Evolutionary conservation across 2,329 filamentous ascomycete species (phyloP), one percentile per base, ranked within the genome.

Genomic region (Scopulariopsis brevicaulis): DNA sequence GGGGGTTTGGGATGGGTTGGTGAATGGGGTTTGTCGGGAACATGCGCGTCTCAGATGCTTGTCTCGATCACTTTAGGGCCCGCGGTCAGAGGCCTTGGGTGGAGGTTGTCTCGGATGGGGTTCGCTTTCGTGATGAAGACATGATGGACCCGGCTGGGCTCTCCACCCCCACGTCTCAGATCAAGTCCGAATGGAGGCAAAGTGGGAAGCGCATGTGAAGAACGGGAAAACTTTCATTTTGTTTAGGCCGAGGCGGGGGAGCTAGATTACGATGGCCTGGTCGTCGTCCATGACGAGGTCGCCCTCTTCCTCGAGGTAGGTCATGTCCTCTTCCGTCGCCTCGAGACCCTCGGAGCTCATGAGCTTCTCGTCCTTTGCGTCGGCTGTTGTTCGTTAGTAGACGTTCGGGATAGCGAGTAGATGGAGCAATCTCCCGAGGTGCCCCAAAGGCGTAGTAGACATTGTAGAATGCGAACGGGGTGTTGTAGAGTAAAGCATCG

Each of bases 291-390:
- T 67, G 15, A 64, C 58, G 48, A 64, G 65, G 35, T 66, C 64
- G 18, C 70, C 67, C 54, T 74, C 74, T 56, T 77, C 73, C 53
- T 79, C 65, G 1, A 76, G 76, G 62, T 79, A 79, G 53, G 82
- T 73, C 69, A 83, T 78, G 64, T 86, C 83, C 58, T 83, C 76
- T 62, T 84, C 79, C 4, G 79, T 85, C 6, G 82, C 83, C 64
- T 86, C 83, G 58, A 87, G 70, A 1, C 84, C 84, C 32, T 83
- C 81, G 8, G 83, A 85, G 66, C 79, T 84, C 82, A 87, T 86
- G 60, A 87, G 74, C 64, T 83, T 85, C 63, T 80, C 82, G 62
- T 84, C 80, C 68, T 85, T 87, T 59, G 85, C 83, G 70, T 86
- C 83, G 60, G 83, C 83, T 86, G 64, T 57, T 62, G 55, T 12